Conservation (phyloP, 495 filamentous ascomycete genomes). For the Penicillium lagena region DNA sequence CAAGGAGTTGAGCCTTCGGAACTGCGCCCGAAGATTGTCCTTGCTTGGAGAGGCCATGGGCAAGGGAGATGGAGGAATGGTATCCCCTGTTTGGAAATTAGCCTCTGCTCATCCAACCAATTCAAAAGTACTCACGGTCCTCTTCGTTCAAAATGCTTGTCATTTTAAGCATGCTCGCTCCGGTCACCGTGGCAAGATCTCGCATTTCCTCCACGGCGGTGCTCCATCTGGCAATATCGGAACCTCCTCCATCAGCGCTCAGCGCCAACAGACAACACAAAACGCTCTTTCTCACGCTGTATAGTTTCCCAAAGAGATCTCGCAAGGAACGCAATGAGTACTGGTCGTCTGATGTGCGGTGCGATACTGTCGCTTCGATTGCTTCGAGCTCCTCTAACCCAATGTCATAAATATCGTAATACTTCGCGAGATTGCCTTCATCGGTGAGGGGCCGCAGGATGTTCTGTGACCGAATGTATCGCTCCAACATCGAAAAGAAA, state of each 20-base stretch:
- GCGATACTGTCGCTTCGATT: conserved; percentile 52
- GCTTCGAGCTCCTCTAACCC: conserved; percentile 69
- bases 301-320: conserved; percentile 69
- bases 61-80: conserved; percentile 57
- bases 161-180: conserved; percentile 48
- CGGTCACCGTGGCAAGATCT: conserved; percentile 50
- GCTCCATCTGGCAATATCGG: conserved; percentile 75
- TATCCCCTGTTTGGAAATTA: conserved; percentile 31
- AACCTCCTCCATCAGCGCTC: conserved; percentile 74
- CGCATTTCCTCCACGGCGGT: conserved; percentile 71
- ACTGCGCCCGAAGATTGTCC: conserved; percentile 75
- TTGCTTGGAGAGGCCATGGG: conserved; percentile 65
- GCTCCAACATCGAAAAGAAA: conserved; percentile 61
- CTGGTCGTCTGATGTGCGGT: conserved; percentile 59
- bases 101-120: conserved; percentile 1
- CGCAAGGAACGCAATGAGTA: conserved; percentile 78
- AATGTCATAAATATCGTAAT: conserved; percentile 88
- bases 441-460: conserved; percentile 66
- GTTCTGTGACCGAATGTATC: conserved; percentile 59
- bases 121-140: conserved; percentile 55
- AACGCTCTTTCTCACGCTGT: conserved; percentile 73
- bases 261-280: conserved; percentile 82
- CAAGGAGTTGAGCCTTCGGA: conserved; percentile 77
- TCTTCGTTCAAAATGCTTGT: conserved; percentile 70
- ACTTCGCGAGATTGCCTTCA: conserved; percentile 76